Percentiles rank a stretch among this genome's conserved stretches.
phyloP scores from a whole-genome alignment of 2,329 filamentous ascomycete genomes.

The Madurella mycetomatis region DNA sequence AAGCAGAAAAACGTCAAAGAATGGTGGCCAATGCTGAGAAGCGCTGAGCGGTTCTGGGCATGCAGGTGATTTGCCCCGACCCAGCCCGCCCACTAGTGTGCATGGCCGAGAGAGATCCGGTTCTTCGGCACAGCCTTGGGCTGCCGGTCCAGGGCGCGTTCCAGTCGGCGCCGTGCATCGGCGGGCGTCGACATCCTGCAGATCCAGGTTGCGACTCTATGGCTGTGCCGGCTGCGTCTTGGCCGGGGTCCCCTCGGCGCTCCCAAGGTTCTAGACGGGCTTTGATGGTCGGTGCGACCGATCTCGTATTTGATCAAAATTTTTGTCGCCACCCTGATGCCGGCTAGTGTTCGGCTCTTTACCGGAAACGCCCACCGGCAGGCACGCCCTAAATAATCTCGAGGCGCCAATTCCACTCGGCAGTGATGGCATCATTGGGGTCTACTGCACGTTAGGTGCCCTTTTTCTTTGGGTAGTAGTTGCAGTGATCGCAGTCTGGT shows the following conservation, averaged over 20 bases:
- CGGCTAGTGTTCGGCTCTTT: neutral
- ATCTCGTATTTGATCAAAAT: conserved; percentile 4
- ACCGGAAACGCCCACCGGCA: conserved; percentile 10
- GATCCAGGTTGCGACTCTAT: conserved; percentile 7
- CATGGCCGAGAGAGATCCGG: neutral
- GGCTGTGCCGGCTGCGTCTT: conserved; percentile 6
- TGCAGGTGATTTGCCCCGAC: too few species aligned
- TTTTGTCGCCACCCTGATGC: neutral
- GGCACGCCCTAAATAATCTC: neutral
- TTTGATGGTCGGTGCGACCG: neutral
- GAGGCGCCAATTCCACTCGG: neutral
- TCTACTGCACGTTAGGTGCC: neutral
- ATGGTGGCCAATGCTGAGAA: neutral
- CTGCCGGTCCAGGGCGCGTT: neutral
- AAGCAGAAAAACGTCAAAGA: neutral
- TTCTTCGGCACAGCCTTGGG: conserved; percentile 13
- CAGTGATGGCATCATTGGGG: conserved; percentile 1
- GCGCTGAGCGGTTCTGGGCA: too few species aligned
- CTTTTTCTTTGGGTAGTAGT: conserved; percentile 3
- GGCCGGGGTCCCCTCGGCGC: neutral
- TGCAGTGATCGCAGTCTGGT: neutral
- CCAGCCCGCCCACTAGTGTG: too few species aligned
- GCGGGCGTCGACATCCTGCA: neutral
- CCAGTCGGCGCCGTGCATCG: neutral
- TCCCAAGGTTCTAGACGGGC: conserved; percentile 1